These are phyloP conservation scores for Rhododendron kiyosumense DNA, from an alignment of 148 eudicot genomes.

Conservation along the genomic window DNA sequence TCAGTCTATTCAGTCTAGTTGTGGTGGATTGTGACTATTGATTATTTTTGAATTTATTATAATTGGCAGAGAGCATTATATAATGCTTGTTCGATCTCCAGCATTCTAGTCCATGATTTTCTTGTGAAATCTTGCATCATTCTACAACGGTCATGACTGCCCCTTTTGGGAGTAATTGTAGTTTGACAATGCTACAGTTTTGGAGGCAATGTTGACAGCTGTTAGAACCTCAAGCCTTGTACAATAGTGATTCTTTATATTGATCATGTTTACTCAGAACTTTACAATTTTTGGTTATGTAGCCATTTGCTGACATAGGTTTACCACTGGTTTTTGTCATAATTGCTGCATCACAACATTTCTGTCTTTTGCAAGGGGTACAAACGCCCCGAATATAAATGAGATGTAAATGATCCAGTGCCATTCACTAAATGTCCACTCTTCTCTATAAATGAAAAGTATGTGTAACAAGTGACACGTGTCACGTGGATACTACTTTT, in stretches of 20 bases:
- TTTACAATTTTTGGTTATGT: not conserved
- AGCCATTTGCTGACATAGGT: not conserved
- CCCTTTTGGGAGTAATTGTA: not conserved
- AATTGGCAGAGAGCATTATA: not conserved
- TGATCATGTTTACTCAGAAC: not conserved
- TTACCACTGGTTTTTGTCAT: not conserved
- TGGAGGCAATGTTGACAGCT: not conserved
- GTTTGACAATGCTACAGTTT: not conserved
- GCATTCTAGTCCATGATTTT: not conserved
- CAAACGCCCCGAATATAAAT: not conserved
- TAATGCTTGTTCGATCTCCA: not conserved
- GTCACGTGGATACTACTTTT: not conserved
- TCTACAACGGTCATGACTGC: not conserved
- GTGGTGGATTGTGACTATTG: not conserved
- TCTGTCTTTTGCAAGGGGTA: not conserved
- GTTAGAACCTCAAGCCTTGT: not conserved
- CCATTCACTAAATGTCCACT: not conserved
- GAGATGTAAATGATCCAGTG: not conserved
- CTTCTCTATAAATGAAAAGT: not conserved
- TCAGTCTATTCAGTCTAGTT: not conserved
- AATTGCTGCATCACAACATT: not conserved
- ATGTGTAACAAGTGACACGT: not conserved
- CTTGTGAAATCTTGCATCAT: not conserved
- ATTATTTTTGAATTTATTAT: not conserved
- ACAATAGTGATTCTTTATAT: not conserved